Conservation (phyloP, 2,329 filamentous ascomycete species). For the Sphaerostilbella broomeana region DNA sequence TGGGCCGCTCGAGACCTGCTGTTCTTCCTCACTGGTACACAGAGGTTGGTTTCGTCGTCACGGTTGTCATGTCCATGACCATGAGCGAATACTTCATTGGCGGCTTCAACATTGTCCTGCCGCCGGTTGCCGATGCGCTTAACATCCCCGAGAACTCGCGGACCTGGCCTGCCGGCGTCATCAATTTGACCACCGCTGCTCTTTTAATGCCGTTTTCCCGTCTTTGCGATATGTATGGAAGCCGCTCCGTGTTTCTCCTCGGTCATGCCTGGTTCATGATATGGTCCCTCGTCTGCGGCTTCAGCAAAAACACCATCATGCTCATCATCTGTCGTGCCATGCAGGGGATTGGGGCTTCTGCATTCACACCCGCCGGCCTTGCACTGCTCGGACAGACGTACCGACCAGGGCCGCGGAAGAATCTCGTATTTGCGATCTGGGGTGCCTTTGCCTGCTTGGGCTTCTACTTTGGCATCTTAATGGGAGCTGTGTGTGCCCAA, state of each 20-base stretch:
- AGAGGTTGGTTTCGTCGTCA: conserved; percentile 58
- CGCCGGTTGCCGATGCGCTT: conserved; percentile 55
- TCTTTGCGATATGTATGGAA: conserved; percentile 56
- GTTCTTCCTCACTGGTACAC: conserved; percentile 45
- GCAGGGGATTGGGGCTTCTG: conserved; percentile 66
- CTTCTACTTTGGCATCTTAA: conserved; percentile 61
- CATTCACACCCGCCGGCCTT: conserved; percentile 61
- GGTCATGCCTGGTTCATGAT: conserved; percentile 59
- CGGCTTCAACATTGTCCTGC: conserved; percentile 69
- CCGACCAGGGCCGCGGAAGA: conserved; percentile 65
- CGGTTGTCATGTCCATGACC: conserved; percentile 56
- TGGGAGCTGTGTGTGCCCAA: conserved; percentile 56
- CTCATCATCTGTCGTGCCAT: conserved; percentile 67
- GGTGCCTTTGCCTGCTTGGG: conserved; percentile 52
- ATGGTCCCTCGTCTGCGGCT: conserved; percentile 65
- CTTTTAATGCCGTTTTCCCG: conserved; percentile 59
- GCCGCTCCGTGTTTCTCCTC: conserved; percentile 51
- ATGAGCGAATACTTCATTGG: conserved; percentile 69
- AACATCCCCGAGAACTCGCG: conserved; percentile 53
- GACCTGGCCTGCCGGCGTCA: conserved; percentile 60
- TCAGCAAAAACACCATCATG: conserved; percentile 61
- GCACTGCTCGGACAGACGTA: conserved; percentile 65
- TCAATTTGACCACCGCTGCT: conserved; percentile 50
- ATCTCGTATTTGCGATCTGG: conserved; percentile 56
- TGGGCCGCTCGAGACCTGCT: conserved; percentile 56